A percentile compares a stretch with the other conserved stretches of the same genome.
Evolutionary conservation across 2,329 filamentous ascomycete genomes (phyloP).

Genomic region (Colletotrichum sp.): DNA sequence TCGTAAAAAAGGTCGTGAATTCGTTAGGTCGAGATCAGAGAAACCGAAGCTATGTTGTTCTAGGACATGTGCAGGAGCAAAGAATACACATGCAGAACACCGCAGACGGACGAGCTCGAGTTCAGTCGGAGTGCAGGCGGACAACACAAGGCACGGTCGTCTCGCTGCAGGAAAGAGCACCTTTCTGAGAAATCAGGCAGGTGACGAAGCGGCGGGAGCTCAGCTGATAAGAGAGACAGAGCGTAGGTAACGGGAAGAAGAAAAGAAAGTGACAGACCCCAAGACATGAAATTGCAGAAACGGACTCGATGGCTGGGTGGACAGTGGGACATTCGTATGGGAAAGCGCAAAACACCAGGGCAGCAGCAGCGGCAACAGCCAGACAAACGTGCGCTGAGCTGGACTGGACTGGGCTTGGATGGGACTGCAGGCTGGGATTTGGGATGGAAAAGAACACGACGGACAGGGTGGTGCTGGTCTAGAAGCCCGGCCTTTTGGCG

Average conservation of each 20-base stretch:
- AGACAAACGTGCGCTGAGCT: neutral
- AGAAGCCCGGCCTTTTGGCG: neutral
- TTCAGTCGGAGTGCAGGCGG: neutral
- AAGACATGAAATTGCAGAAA: neutral
- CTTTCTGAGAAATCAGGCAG: neutral
- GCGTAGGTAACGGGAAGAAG: neutral
- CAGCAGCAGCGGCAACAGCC: neutral
- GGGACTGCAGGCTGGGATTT: neutral
- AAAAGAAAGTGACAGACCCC: neutral
- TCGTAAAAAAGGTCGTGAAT: neutral
- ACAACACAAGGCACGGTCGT: neutral
- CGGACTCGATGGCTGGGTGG: neutral
- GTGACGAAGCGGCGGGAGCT: neutral
- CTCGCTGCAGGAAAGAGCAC: neutral
- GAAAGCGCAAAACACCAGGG: neutral
- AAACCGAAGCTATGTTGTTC: neutral
- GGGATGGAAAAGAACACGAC: slow-evolving; percentile 8
- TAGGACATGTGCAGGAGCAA: neutral
- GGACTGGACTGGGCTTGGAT: neutral
- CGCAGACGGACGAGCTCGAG: neutral
- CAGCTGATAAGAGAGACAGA: slow-evolving; percentile 5
- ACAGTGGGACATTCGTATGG: neutral
- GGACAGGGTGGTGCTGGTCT: slow-evolving; percentile 3
- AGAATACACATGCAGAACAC: neutral
- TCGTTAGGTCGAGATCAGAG: neutral